These are phyloP conservation scores for Thalassiosira allenii DNA, from an alignment of 352 stramenopile species.

Conservation along the genomic window DNA sequence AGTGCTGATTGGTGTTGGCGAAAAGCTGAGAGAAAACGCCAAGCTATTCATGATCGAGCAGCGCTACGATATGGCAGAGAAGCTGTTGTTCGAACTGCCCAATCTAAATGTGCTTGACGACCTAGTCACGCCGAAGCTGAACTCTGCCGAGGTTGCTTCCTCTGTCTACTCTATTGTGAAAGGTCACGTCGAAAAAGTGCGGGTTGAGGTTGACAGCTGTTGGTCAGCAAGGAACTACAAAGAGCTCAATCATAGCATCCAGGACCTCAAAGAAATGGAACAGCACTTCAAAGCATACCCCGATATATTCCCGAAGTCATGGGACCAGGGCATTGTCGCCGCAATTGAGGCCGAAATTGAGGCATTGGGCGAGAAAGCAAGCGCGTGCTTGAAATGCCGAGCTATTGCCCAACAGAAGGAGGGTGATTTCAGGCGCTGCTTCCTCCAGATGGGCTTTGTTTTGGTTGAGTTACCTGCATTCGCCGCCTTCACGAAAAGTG, in stretches of 20 bases:
- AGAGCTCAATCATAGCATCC: constrained; percentile 66
- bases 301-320: constrained; percentile 66
- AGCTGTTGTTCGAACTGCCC: constrained; percentile 52
- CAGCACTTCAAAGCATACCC: constrained; percentile 59
- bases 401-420: constrained; percentile 54
- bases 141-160: constrained; percentile 22
- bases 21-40: constrained; percentile 31
- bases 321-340: constrained; percentile 65
- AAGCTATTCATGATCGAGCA: constrained; percentile 57
- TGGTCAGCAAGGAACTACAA: constrained; percentile 70
- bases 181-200: constrained; percentile 58
- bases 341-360: constrained; percentile 68
- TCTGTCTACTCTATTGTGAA: constrained; percentile 52
- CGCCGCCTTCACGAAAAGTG: constrained; percentile 60
- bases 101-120: constrained; percentile 48
- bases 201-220: constrained; percentile 58
- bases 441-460: constrained; percentile 70
- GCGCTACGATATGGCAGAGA: constrained; percentile 50
- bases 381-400: constrained; percentile 41
- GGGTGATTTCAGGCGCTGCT: constrained; percentile 66
- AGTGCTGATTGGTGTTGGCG: constrained; percentile 36
- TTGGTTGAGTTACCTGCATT: constrained; percentile 70
- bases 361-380: constrained; percentile 49
- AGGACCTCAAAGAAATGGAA: constrained; percentile 73
- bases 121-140: constrained; percentile 51